phyloP scores from a whole-genome alignment of 441 rosid genomes.

The Populus hybrid region DNA sequence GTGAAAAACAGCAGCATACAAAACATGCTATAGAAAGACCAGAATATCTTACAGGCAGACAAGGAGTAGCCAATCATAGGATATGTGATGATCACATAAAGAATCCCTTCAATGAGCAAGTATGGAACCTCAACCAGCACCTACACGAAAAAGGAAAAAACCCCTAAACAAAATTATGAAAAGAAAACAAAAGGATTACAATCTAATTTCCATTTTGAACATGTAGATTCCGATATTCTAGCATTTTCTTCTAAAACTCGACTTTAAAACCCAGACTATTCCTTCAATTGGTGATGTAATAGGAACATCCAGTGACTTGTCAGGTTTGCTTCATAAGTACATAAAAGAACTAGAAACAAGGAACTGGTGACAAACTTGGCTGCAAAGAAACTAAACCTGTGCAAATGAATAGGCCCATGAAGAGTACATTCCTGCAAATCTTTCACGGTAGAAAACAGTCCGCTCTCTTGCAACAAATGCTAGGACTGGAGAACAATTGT shows the following conservation, averaged over 20 bases:
- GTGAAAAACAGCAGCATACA: conserved; percentile 38
- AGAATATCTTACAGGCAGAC: conserved; percentile 40
- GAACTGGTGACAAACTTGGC: neutral
- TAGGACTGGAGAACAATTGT: conserved; percentile 52
- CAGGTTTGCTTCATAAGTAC: neutral
- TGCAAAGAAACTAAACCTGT: conserved; percentile 40
- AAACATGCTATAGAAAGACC: conserved; percentile 43
- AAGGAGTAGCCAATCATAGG: conserved; percentile 41
- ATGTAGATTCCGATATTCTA: neutral
- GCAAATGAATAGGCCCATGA: conserved; percentile 63
- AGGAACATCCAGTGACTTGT: no score
- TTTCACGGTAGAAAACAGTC: conserved; percentile 56
- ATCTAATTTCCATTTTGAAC: no score
- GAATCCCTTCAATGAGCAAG: conserved; percentile 27
- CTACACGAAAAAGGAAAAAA: conserved; percentile 18
- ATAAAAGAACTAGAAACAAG: neutral
- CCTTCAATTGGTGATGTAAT: no score
- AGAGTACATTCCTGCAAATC: conserved; percentile 74
- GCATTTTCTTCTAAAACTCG: no score
- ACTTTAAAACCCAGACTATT: neutral
- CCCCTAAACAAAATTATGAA: no score
- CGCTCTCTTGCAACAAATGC: conserved; percentile 51
- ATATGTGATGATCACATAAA: conserved; percentile 38
- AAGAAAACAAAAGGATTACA: no score
- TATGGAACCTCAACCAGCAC: conserved; percentile 48